phyloP scores from a whole-genome alignment of 768 basidiomycete species.

The Chlorophyllum brunneum region DNA sequence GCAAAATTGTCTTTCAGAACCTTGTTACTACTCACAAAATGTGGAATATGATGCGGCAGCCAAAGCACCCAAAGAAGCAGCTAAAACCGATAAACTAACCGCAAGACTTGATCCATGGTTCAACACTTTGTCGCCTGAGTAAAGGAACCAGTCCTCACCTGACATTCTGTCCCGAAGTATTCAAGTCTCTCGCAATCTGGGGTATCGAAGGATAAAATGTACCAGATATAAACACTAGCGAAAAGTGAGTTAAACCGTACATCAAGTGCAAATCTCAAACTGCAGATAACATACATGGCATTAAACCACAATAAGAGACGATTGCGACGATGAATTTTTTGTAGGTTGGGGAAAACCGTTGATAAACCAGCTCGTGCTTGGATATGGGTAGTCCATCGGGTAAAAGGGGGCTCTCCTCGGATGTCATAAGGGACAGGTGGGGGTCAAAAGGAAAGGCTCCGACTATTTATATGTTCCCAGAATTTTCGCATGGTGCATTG shows the following conservation, averaged over 20 bases:
- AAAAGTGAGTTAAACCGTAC: background rate
- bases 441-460: no score
- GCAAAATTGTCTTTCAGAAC: no score
- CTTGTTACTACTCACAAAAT: constrained; percentile 26
- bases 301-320: constrained; percentile 56
- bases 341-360: constrained; percentile 45
- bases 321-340: constrained; percentile 54
- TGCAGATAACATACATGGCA: constrained; percentile 56
- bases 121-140: no score
- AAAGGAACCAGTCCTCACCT: constrained; percentile 33
- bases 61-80: constrained; percentile 29
- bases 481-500: no score
- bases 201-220: constrained; percentile 75
- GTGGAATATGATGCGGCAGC: constrained; percentile 33
- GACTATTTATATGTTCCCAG: no score
- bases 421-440: no score
- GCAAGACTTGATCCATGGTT: constrained; percentile 26
- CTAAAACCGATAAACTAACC: constrained; percentile 32
- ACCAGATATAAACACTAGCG: constrained; percentile 62
- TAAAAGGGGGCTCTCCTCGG: background rate
- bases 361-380: constrained; percentile 39
- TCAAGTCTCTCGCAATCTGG: constrained; percentile 61
- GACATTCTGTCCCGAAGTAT: constrained; percentile 51
- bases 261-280: background rate
- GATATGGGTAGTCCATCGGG: background rate